Percentiles rank a stretch among this genome's conserved stretches.
Conservation (phyloP, 2,329 filamentous ascomycete genomes). For the Metarhizium robertsii region DNA sequence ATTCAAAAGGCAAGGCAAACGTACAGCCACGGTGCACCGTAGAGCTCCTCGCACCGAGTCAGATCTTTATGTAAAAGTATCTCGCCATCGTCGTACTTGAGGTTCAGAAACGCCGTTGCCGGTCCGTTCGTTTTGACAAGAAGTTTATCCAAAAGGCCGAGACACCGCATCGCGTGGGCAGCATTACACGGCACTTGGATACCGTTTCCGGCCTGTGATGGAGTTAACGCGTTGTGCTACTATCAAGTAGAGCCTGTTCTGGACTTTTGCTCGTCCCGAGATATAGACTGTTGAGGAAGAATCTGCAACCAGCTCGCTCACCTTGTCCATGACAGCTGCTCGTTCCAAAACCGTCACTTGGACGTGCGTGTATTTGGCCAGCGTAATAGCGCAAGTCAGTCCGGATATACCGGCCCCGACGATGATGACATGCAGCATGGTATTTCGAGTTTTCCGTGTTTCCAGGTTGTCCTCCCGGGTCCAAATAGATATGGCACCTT, state of each 20-base stretch:
- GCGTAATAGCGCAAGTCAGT: constrained; percentile 6
- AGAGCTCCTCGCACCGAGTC: constrained; percentile 6
- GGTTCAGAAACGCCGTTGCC: not conserved
- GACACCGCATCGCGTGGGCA: constrained; percentile 7
- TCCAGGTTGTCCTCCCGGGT: not conserved
- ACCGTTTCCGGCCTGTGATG: constrained; percentile 9
- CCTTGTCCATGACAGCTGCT: not conserved
- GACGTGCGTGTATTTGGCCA: constrained; percentile 3
- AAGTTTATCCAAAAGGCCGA: constrained; percentile 10
- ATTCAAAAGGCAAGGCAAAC: not conserved
- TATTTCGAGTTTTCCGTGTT: not conserved
- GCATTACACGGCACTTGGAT: constrained; percentile 12
- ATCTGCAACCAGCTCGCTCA: not conserved
- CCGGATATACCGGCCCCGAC: constrained; percentile 11
- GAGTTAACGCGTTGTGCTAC: not conserved
- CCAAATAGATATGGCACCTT: not conserved
- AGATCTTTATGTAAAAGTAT: constrained; percentile 7
- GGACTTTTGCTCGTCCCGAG: too few relatives aligned
- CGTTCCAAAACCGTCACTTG: constrained; percentile 9
- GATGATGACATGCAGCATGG: constrained; percentile 7
- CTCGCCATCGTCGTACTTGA: constrained; percentile 3
- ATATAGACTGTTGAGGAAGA: too few relatives aligned
- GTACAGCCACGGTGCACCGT: constrained; percentile 12
- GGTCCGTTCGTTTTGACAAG: not conserved
- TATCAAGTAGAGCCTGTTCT: not conserved